A percentile compares a stretch with the other conserved stretches of the same genome.
Evolutionary conservation across 2,329 filamentous ascomycete genomes (phyloP).

Genomic region (Neurospora sp.): DNA sequence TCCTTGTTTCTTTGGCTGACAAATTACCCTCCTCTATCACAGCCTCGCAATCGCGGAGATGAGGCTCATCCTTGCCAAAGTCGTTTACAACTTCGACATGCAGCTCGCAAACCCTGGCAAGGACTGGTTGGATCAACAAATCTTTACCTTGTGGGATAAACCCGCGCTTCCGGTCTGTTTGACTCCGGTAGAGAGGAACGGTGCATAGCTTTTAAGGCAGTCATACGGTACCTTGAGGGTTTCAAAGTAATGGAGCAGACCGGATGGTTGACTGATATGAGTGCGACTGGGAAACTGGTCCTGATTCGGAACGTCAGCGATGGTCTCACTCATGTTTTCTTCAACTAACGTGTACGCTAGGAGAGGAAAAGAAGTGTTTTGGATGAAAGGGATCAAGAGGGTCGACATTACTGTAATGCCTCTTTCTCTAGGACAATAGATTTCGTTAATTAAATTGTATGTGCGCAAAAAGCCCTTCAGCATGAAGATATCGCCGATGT

Average conservation of each 20-base stretch:
- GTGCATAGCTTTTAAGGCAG: background rate
- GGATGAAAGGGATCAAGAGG: background rate
- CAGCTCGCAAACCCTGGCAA: slow-evolving; percentile 10
- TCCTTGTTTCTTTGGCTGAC: background rate
- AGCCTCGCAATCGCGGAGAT: slow-evolving; percentile 4
- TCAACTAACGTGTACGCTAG: background rate
- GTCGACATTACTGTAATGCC: too few species aligned
- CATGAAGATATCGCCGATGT: too few species aligned
- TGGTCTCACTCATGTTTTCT: background rate
- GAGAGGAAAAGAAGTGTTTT: background rate
- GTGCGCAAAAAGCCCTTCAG: too few species aligned
- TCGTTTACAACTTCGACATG: slow-evolving; percentile 3
- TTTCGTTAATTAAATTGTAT: too few species aligned
- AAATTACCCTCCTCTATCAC: background rate
- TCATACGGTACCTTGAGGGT: background rate
- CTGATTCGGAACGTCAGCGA: background rate
- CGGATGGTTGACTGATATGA: background rate
- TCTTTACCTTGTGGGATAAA: slow-evolving; percentile 24
- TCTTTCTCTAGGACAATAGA: too few species aligned
- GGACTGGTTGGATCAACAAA: slow-evolving; percentile 18
- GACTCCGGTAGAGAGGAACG: slow-evolving; percentile 9
- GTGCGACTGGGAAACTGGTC: background rate
- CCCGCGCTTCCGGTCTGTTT: slow-evolving; percentile 21
- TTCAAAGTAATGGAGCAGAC: background rate
- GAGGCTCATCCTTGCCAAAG: slow-evolving; percentile 3